Evolutionary conservation across 768 basidiomycete genomes (phyloP).

Genomic region (Lepiota subincarnata): DNA sequence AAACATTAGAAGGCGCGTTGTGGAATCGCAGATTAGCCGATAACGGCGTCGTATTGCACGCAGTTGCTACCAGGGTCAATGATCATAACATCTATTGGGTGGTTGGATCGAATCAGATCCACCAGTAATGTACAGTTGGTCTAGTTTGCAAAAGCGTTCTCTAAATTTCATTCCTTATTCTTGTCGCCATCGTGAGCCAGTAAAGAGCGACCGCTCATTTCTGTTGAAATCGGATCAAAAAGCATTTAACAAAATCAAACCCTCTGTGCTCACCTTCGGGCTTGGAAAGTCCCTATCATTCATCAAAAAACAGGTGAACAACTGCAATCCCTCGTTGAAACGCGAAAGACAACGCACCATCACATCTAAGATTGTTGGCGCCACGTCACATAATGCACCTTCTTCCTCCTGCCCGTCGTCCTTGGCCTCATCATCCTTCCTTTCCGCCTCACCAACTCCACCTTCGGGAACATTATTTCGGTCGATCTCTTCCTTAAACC

Average conservation of each 20-base stretch:
- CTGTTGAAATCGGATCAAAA: slow-evolving; percentile 18
- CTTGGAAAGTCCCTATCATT: slow-evolving; percentile 52
- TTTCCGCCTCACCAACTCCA: slow-evolving; percentile 46
- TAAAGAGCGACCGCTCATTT: slow-evolving; percentile 60
- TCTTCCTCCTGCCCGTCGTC: slow-evolving; percentile 52
- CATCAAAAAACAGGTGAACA: not conserved
- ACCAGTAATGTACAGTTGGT: too few relatives aligned
- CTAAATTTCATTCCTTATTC: not conserved
- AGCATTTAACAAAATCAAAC: too few relatives aligned
- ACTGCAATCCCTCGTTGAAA: not conserved
- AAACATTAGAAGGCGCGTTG: too few relatives aligned
- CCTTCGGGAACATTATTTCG: slow-evolving; percentile 46
- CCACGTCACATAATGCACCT: slow-evolving; percentile 85
- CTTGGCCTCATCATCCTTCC: slow-evolving; percentile 40
- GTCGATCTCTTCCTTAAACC: slow-evolving; percentile 54
- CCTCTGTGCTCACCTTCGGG: slow-evolving; percentile 36
- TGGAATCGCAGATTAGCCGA: too few relatives aligned
- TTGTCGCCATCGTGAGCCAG: slow-evolving; percentile 24
- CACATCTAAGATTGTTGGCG: slow-evolving; percentile 80
- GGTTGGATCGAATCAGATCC: too few relatives aligned
- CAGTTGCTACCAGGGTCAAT: too few relatives aligned
- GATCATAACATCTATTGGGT: too few relatives aligned
- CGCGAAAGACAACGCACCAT: slow-evolving; percentile 37
- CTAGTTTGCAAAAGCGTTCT: not conserved
- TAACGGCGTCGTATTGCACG: too few relatives aligned